These are phyloP conservation scores for Talaromyces albobiverticillius DNA, from an alignment of 2,329 filamentous ascomycete species.

Conservation along the genomic window DNA sequence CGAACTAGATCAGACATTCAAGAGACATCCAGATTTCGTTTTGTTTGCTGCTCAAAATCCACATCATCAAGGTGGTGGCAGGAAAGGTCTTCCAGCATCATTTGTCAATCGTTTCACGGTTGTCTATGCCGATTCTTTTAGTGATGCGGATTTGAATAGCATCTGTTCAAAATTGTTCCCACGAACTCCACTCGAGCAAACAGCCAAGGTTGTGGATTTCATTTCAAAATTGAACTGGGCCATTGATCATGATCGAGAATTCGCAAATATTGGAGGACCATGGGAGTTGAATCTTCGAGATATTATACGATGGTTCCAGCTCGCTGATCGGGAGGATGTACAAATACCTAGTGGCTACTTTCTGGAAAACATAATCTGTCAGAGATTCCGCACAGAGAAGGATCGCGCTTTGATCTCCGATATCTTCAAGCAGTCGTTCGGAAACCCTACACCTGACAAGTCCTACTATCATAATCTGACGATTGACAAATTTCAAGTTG, in stretches of 20 bases:
- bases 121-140: constrained; percentile 92
- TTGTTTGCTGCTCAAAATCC: constrained; percentile 97
- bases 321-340: constrained; percentile 61
- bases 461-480: constrained; percentile 72
- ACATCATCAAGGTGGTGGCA: constrained; percentile 91
- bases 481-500: constrained; percentile 68
- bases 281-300: constrained; percentile 97
- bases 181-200: constrained; percentile 55
- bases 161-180: constrained; percentile 81
- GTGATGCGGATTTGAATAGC: constrained; percentile 71
- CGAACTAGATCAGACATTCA: constrained; percentile 91
- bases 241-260: constrained; percentile 55
- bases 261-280: constrained; percentile 65
- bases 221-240: constrained; percentile 75
- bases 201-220: constrained; percentile 70
- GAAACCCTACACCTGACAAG: constrained; percentile 42
- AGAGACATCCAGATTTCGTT: constrained; percentile 83
- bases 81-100: constrained; percentile 89
- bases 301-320: constrained; percentile 78
- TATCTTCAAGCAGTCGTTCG: constrained; percentile 67
- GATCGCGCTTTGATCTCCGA: constrained; percentile 66
- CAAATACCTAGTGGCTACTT: constrained; percentile 70
- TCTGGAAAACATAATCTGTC: constrained; percentile 76
- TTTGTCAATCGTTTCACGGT: constrained; percentile 99
- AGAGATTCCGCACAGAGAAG: constrained; percentile 72